Percentiles rank a stretch among this genome's conserved stretches.
Conservation (phyloP, 805 yeast genomes). For the Candida silvicultrix region DNA sequence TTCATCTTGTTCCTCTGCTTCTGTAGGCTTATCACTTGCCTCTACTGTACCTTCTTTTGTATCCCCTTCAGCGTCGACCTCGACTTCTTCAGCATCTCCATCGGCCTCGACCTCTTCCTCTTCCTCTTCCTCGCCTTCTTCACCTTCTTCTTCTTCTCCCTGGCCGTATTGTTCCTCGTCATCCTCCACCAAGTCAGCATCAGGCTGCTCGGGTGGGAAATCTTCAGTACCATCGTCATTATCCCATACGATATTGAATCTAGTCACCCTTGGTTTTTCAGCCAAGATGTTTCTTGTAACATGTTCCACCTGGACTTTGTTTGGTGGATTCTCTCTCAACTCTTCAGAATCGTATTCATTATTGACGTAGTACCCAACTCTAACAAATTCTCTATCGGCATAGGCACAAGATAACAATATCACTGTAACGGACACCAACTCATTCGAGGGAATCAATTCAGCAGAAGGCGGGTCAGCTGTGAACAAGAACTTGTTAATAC, state of each 20-base stretch:
- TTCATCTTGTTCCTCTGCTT: too few species aligned
- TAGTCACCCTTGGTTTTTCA: constrained; percentile 94
- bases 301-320: constrained; percentile 87
- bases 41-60: constrained; percentile 27
- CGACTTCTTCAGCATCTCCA: constrained; percentile 39
- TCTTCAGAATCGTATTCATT: constrained; percentile 95
- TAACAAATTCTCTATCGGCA: constrained; percentile 87
- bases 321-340: constrained; percentile 87
- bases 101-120: constrained; percentile 23
- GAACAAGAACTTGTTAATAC: constrained; percentile 87
- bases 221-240: constrained; percentile 61
- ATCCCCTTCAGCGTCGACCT: constrained; percentile 32
- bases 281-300: constrained; percentile 93
- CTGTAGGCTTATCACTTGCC: constrained; percentile 3
- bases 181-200: constrained; percentile 48
- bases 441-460: constrained; percentile 92
- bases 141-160: constrained; percentile 42
- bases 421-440: constrained; percentile 91
- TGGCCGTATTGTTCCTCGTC: constrained; percentile 49
- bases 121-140: constrained; percentile 6
- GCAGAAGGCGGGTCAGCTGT: constrained; percentile 97
- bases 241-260: constrained; percentile 97
- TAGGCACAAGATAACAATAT: constrained; percentile 89
- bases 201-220: constrained; percentile 75
- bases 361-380: constrained; percentile 97